Evolutionary conservation across 2,329 filamentous ascomycete species (phyloP).

Genomic region (Colletotrichum camelliae): DNA sequence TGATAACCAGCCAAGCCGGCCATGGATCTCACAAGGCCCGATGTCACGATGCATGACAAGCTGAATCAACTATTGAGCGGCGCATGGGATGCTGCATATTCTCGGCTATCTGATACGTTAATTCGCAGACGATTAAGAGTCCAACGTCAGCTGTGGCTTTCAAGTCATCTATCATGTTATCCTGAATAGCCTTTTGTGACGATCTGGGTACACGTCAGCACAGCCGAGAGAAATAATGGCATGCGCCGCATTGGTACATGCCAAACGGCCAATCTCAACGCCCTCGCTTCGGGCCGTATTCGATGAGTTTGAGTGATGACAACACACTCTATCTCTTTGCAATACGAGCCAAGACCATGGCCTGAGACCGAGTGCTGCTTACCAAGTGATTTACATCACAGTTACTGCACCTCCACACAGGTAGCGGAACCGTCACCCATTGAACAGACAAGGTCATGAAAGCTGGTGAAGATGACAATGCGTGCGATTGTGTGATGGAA

Average conservation of each 20-base stretch:
- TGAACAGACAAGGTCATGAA: background rate
- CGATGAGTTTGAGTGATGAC: background rate
- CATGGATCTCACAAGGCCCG: no score
- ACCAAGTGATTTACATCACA: rapidly evolving
- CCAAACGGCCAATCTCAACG: background rate
- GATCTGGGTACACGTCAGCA: constrained; percentile 1
- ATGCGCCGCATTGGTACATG: background rate
- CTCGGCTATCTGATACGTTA: background rate
- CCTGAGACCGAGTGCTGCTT: background rate
- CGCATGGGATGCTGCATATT: no score
- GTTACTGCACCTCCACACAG: background rate
- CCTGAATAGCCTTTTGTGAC: background rate
- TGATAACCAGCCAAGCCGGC: background rate
- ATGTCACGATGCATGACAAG: background rate
- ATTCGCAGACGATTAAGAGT: background rate
- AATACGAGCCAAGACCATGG: background rate
- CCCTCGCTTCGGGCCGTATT: background rate
- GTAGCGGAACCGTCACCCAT: rapidly evolving
- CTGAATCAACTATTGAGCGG: background rate
- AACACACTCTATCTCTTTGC: background rate
- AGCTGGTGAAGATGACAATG: background rate
- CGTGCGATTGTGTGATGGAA: background rate
- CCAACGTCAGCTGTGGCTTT: background rate
- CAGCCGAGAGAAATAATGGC: background rate
- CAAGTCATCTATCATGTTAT: background rate